Percentiles rank a stretch among this genome's conserved stretches.
These are phyloP conservation scores for Suillus alpinus DNA, from an alignment of 768 basidiomycete genomes.

Conservation along the genomic window DNA sequence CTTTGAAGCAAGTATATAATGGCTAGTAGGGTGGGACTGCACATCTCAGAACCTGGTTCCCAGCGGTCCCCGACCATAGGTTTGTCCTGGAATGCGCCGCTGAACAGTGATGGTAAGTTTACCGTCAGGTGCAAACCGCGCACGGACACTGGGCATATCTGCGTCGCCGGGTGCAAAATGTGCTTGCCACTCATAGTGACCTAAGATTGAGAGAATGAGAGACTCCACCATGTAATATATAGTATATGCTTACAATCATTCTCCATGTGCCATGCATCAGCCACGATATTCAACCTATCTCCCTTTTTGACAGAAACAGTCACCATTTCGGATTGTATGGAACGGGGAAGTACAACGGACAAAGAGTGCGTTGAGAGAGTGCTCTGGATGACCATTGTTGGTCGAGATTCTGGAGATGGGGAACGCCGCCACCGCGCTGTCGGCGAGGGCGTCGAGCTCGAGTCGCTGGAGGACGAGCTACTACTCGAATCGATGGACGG, in stretches of 20 bases:
- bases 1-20: not conserved
- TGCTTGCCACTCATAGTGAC: conserved; percentile 63
- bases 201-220: conserved; percentile 25
- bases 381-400: conserved; percentile 45
- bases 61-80: conserved; percentile 16
- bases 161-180: conserved; percentile 52
- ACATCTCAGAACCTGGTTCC: conserved; percentile 31
- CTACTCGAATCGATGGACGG: conserved; percentile 23
- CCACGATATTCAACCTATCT: conserved; percentile 53
- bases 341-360: conserved; percentile 46
- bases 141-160: conserved; percentile 51
- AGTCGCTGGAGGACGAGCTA: conserved; percentile 16
- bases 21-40: conserved; percentile 5
- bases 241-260: conserved; percentile 46
- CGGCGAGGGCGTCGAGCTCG: conserved; percentile 24
- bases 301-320: conserved; percentile 60
- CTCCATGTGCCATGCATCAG: conserved; percentile 64
- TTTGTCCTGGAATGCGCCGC: conserved; percentile 24
- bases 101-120: conserved; percentile 48
- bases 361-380: conserved; percentile 41
- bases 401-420: conserved; percentile 33
- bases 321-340: conserved; percentile 58
- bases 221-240: conserved; percentile 1
- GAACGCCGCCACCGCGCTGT: conserved; percentile 30
- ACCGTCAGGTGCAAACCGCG: conserved; percentile 45